Percentiles rank a stretch among this genome's conserved stretches.
Conservation (phyloP, 805 yeast genomes). For the Wickerhamiella slavikovae region DNA sequence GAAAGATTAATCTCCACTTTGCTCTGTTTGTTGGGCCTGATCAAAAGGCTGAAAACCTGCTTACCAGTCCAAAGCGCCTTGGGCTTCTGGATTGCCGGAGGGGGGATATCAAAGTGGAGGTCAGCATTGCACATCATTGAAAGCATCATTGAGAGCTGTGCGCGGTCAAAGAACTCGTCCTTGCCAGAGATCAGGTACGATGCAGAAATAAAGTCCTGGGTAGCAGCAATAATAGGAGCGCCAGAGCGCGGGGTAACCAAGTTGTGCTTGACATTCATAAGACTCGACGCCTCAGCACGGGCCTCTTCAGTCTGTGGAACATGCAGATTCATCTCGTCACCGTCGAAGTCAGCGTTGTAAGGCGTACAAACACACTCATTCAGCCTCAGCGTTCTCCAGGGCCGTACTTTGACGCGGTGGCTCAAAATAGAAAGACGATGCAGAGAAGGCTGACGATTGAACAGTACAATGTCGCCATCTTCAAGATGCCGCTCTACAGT, state of each 20-base stretch:
- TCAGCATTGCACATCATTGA: slow-evolving; percentile 94
- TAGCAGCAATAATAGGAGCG: slow-evolving; percentile 98
- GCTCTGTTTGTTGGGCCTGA: slow-evolving; percentile 56
- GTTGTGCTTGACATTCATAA: slow-evolving; percentile 96
- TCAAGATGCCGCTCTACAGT: slow-evolving; percentile 90
- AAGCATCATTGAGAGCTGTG: slow-evolving; percentile 58
- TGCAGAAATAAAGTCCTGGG: slow-evolving; percentile 97
- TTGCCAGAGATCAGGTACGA: slow-evolving; percentile 82
- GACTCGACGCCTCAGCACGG: slow-evolving; percentile 90
- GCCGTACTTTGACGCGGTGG: slow-evolving; percentile 88
- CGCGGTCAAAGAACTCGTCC: slow-evolving; percentile 82
- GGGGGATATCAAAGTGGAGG: slow-evolving; percentile 77
- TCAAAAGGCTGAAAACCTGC: slow-evolving; percentile 75
- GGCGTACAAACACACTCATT: slow-evolving; percentile 99
- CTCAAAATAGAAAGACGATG: slow-evolving; percentile 87
- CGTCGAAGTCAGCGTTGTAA: slow-evolving; percentile 97
- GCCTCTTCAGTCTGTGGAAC: slow-evolving; percentile 99
- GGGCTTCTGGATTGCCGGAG: slow-evolving; percentile 87
- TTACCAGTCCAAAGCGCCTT: slow-evolving; percentile 90
- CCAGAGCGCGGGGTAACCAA: slow-evolving; percentile 92
- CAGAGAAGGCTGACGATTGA: slow-evolving; percentile 94
- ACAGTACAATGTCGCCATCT: slow-evolving; percentile 89
- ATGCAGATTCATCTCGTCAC: slow-evolving; percentile 97
- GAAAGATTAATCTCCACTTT: slow-evolving; percentile 78
- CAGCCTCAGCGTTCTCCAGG: slow-evolving; percentile 93